phyloP scores from a whole-genome alignment of 176 grass and related monocot species.

The Paspalum vaginatum region DNA sequence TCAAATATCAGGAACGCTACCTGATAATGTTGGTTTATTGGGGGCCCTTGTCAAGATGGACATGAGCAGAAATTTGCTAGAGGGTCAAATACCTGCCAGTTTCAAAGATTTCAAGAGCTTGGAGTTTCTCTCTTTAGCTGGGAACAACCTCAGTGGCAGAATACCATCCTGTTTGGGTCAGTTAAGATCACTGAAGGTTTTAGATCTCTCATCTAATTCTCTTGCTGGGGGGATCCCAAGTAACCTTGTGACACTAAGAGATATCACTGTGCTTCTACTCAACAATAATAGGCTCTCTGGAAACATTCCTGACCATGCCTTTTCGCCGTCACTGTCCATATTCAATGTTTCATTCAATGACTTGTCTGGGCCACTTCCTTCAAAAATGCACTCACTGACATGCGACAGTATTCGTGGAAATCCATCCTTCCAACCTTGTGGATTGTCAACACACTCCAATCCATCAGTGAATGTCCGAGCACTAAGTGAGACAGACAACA shows the following conservation, averaged over 20 bases:
- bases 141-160: slow-evolving; percentile 70
- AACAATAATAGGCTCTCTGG: slow-evolving; percentile 81
- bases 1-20: slow-evolving; percentile 74
- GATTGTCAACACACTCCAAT: slow-evolving; percentile 39
- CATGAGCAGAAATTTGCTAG: slow-evolving; percentile 67
- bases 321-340: slow-evolving; percentile 52
- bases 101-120: slow-evolving; percentile 63
- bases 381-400: slow-evolving; percentile 50
- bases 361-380: slow-evolving; percentile 65
- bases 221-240: slow-evolving; percentile 65
- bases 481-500: slow-evolving; percentile 37
- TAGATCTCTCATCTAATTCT: slow-evolving; percentile 92
- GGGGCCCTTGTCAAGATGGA: slow-evolving; percentile 63
- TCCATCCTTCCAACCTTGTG: slow-evolving; percentile 60
- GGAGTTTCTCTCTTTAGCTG: slow-evolving; percentile 73
- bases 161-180: slow-evolving; percentile 61
- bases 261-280: slow-evolving; percentile 62
- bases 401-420: slow-evolving; percentile 64
- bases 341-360: slow-evolving; percentile 89
- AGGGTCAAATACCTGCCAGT: slow-evolving; percentile 68
- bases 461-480: slow-evolving; percentile 36
- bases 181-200: slow-evolving; percentile 67
- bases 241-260: slow-evolving; percentile 55
- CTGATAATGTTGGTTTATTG: slow-evolving; percentile 66
- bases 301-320: slow-evolving; percentile 53